Evolutionary conservation across 805 yeast species (phyloP), one percentile per base, ranked within the genome.

Genomic region (Metschnikowia kofuensis): DNA sequence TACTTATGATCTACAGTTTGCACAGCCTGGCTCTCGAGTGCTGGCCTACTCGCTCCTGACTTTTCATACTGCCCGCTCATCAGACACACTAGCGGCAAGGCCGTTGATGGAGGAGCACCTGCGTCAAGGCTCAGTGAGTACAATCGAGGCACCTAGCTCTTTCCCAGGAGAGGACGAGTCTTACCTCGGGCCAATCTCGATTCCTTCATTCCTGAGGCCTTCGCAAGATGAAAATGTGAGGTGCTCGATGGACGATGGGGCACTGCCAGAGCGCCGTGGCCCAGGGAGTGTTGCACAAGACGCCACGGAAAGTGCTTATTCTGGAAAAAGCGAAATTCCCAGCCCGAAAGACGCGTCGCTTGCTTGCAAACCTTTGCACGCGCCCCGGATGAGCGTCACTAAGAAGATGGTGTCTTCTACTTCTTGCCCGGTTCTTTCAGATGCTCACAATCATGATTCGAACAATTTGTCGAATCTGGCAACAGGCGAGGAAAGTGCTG

Each of bases 21-120:
- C 16, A 34, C 48, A 44, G 13, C 42, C 38, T 10, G 48, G 42
- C 7, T 35, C 43, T 6, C 48, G 45, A 11, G 45, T 34, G 28
- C 51, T 54, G 48, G 51, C 48, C 26, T 39, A 36, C 42, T 59
- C 67, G 28, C 52, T 57, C 6, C 67, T 58, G 55, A 55, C 67
- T 10, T 66, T 66, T 42, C 66, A 64, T 48, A 64, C 70, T 1
- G 68, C 69, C 14, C 51, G 52, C 21, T 55, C 60, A 39, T 45
- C 40, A 39, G 53, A 38, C 35, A 61, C 68, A 16, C 50, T 59
- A 31, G 13, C 30, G 12, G 11, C 40, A 10, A 10, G 35, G 2
- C n/a, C 36, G 12, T 13, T 16, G 29, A 29, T 11, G 13, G 39
- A 21, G 26, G 34, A n/a, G 34, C 44, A 13, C 4, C 11, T 28